phyloP scores from a whole-genome alignment of 225 moss, liverwort and hornwort species.

The Polytrichum formosum region DNA sequence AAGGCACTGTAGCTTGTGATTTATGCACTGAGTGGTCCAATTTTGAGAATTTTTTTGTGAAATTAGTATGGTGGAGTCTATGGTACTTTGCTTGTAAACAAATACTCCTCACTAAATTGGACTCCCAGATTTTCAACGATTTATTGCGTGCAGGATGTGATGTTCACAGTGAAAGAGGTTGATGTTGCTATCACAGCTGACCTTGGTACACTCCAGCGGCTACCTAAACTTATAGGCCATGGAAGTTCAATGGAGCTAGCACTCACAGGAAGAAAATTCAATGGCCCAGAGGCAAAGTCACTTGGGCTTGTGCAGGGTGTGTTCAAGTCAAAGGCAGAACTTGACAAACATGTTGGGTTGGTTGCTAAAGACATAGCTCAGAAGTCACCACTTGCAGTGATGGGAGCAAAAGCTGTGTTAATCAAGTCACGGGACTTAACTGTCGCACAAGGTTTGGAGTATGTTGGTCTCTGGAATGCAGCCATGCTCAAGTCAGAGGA shows the following conservation, averaged over 20 bases:
- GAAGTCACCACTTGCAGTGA: slow-evolving; percentile 88
- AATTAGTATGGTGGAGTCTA: no score
- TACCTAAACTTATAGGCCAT: slow-evolving; percentile 72
- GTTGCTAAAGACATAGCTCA: slow-evolving; percentile 64
- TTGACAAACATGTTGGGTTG: slow-evolving; percentile 47
- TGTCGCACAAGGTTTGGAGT: slow-evolving; percentile 83
- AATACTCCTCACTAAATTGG: no score
- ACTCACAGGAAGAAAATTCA: slow-evolving; percentile 73
- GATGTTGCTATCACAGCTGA: slow-evolving; percentile 94
- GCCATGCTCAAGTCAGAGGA: slow-evolving; percentile 72
- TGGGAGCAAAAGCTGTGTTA: slow-evolving; percentile 80
- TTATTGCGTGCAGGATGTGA: slow-evolving; percentile 42
- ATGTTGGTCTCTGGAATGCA: slow-evolving; percentile 83
- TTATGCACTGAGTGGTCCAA: no score
- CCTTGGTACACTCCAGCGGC: slow-evolving; percentile 82
- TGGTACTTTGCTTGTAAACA: no score
- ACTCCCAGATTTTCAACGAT: no score
- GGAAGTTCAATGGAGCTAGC: slow-evolving; percentile 84
- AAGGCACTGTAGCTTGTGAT: no score
- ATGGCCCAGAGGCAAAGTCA: slow-evolving; percentile 63
- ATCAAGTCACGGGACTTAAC: slow-evolving; percentile 78
- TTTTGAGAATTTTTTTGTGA: no score
- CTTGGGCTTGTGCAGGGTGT: slow-evolving; percentile 76
- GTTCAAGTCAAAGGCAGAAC: slow-evolving; percentile 35
- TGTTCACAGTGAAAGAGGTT: slow-evolving; percentile 80